Evolutionary conservation across 768 basidiomycete genomes (phyloP), one percentile per base, ranked within the genome.

Genomic region (Gymnopilus dilepis): DNA sequence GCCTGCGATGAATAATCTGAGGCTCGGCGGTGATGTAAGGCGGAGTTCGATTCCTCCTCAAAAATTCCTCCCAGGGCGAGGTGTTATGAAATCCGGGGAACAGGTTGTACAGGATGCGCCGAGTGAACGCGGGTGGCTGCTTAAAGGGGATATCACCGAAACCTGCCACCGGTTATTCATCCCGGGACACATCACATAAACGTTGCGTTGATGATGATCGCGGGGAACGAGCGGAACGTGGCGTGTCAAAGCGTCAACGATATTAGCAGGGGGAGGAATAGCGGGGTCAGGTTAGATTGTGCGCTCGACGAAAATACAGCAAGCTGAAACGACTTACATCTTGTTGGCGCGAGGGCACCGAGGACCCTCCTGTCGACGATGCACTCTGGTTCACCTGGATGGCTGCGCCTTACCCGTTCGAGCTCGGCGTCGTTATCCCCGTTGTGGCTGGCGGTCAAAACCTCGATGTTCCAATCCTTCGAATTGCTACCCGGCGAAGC

Each of bases 291-390:
- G 45, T 60, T 43, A 52, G 56, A 48, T 48, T 48, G 38, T 50
- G 48, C 48, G n/a, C 40, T 59, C 56, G 67, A 70, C 41, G 65
- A 66, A 64, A 65, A 26, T 17, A 58, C 58, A 31, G 62, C 15
- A 24, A n/a, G n/a, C 42, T 43, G 51, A 62, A 54, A 50, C 22
- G 31, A 81, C 86, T 68, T 70, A 91, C 91, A 89, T 74, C 91
- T 82, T 67, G 88, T 89, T 55, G 90, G 90, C 3, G 90, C 89
- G 28, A 93, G 83, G 58, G 89, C 89, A 58, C 91, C 91, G 54
- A 92, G 84, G 52, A 92, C 86, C 52, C 91, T 81, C 65, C 80
- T 78, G 62, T 90, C 85, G 48, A 86, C 67, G 42, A 91, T 78
- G 64, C 87, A 90, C 63, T 88, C 89, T 15, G 84, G 76, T 73